Conservation (phyloP, 2,329 filamentous ascomycete species). For the Botrytis pseudocinerea region DNA sequence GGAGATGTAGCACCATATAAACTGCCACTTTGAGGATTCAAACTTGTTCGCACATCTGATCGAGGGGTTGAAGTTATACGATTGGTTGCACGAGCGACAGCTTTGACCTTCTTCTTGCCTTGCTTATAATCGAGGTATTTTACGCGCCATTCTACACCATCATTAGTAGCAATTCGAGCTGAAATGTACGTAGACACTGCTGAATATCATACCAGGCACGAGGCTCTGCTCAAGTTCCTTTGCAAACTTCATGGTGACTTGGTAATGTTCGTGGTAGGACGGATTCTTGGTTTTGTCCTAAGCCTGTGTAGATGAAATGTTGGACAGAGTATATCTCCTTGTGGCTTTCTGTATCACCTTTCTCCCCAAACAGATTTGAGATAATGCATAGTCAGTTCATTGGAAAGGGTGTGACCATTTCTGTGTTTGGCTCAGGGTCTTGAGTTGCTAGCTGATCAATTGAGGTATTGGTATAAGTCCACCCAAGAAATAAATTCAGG, state of each 20-base stretch:
- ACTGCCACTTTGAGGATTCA: constrained; percentile 27
- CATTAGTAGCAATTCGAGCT: constrained; percentile 11
- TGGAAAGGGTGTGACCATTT: neutral
- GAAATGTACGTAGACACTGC: neutral
- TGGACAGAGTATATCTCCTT: neutral
- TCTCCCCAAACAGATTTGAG: neutral
- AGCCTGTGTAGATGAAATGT: neutral
- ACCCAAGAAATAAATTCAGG: neutral
- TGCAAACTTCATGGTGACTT: constrained; percentile 59
- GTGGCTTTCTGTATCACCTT: neutral
- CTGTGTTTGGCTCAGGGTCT: neutral
- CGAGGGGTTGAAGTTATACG: constrained; percentile 56
- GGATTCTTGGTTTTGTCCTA: neutral
- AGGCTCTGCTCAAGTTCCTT: constrained; percentile 84
- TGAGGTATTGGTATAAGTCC: neutral
- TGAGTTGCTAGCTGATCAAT: neutral
- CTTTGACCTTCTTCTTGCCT: constrained; percentile 92
- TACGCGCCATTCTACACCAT: constrained; percentile 74
- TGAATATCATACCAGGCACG: constrained; percentile 64
- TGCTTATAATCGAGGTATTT: constrained; percentile 96
- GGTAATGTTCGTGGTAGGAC: neutral
- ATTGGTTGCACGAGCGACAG: constrained; percentile 70
- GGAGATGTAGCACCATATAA: constrained; percentile 35
- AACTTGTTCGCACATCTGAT: constrained; percentile 25
- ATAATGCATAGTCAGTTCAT: constrained; percentile 2